These are phyloP conservation scores for Ilex asprella DNA, from an alignment of 257 asterid genomes.

Conservation along the genomic window DNA sequence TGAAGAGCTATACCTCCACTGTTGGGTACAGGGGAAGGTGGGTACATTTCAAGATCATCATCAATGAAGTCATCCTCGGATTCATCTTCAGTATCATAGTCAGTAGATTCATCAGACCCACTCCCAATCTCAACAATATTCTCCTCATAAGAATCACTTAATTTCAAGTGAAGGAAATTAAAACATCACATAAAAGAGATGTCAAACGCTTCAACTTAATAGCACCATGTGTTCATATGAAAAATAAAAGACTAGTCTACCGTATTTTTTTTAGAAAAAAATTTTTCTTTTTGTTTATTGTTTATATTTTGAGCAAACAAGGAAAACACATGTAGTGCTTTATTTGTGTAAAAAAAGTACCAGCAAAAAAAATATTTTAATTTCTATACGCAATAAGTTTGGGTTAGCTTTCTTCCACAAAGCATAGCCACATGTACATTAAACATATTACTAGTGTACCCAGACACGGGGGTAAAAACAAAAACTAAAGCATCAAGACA, in stretches of 20 bases:
- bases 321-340: too few relatives aligned
- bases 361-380: too few relatives aligned
- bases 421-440: too few relatives aligned
- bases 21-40: slow-evolving; percentile 46
- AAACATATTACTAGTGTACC: too few relatives aligned
- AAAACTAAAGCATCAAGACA: too few relatives aligned
- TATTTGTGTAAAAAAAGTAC: too few relatives aligned
- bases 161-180: slow-evolving; percentile 41
- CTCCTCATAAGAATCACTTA: slow-evolving; percentile 45
- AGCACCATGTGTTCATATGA: neutral
- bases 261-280: too few relatives aligned
- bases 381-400: too few relatives aligned
- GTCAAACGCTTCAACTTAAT: neutral
- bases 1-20: slow-evolving; percentile 61
- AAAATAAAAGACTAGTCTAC: neutral
- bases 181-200: neutral
- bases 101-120: slow-evolving; percentile 40
- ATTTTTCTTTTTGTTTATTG: too few relatives aligned
- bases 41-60: slow-evolving; percentile 41
- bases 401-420: too few relatives aligned
- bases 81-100: slow-evolving; percentile 48
- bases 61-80: slow-evolving; percentile 45
- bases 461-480: too few relatives aligned
- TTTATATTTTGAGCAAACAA: too few relatives aligned
- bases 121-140: slow-evolving; percentile 29